A percentile compares a stretch with the other conserved stretches of the same genome.
Evolutionary conservation across 2,329 filamentous ascomycete species (phyloP).

Genomic region (Venturia pyrina): DNA sequence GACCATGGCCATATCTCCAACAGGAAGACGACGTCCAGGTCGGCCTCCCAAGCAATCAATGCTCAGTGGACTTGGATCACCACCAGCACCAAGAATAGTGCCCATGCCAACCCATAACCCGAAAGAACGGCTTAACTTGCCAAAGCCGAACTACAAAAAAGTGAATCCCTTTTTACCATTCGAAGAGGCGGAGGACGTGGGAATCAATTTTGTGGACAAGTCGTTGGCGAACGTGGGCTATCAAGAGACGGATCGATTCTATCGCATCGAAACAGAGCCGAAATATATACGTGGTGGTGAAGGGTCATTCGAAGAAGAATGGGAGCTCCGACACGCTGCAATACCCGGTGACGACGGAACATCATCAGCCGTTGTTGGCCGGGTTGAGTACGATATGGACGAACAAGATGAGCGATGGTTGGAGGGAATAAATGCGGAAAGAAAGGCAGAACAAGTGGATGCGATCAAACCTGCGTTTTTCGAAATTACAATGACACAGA

Average conservation of each 20-base stretch:
- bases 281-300: constrained; percentile 52
- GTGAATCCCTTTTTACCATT: constrained; percentile 72
- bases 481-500: constrained; percentile 96
- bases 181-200: constrained; percentile 75
- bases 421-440: constrained; percentile 67
- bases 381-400: constrained; percentile 99
- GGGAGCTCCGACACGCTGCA: constrained; percentile 2
- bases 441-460: constrained; percentile 65
- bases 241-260: constrained; percentile 85
- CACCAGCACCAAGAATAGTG: constrained; percentile 55
- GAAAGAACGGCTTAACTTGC: constrained; percentile 69
- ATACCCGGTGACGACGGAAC: constrained; percentile 28
- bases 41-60: constrained; percentile 56
- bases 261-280: constrained; percentile 52
- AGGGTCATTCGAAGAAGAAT: constrained; percentile 52
- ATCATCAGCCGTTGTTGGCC: constrained; percentile 49
- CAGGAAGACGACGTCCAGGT: constrained; percentile 40
- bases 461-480: constrained; percentile 87
- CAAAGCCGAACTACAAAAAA: constrained; percentile 63
- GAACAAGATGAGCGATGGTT: constrained; percentile 98
- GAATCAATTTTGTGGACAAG: constrained; percentile 87
- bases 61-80: constrained; percentile 48
- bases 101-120: constrained; percentile 71
- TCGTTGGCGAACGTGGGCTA: constrained; percentile 95
- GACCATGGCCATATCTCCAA: constrained; percentile 29